Conservation (phyloP, 352 stramenopile genomes). For the Phytophthora pisi region DNA sequence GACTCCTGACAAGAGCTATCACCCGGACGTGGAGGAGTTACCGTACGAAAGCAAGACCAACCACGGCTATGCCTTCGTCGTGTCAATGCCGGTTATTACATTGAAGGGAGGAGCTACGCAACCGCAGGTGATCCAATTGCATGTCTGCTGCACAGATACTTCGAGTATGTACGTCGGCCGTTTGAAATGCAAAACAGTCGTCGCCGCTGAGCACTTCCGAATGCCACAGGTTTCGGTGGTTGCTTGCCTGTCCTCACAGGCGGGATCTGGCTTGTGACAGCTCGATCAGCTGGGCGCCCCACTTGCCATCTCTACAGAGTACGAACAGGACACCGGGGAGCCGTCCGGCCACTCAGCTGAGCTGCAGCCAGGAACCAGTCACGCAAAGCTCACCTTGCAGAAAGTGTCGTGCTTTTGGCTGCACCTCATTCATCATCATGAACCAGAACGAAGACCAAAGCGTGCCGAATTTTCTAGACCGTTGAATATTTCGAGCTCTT, state of each 20-base stretch:
- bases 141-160: no score
- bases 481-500: neutral
- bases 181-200: neutral
- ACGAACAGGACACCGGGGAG: conserved; percentile 3
- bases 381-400: neutral
- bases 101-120: no score
- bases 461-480: conserved; percentile 19
- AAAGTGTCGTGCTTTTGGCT: neutral
- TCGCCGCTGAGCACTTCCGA: neutral
- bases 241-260: neutral
- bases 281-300: no score
- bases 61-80: no score
- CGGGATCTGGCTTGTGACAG: no score
- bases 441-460: neutral
- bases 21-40: no score
- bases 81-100: no score
- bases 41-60: no score
- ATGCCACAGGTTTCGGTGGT: neutral
- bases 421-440: conserved; percentile 1
- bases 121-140: no score
- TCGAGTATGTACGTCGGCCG: no score
- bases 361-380: conserved; percentile 14
- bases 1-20: no score
- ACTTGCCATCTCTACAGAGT: conserved; percentile 2
- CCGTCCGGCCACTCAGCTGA: conserved; percentile 9